A percentile compares a stretch with the other conserved stretches of the same genome.
These are phyloP conservation scores for Dichomitus squalens DNA, from an alignment of 1,284 basidiomycete genomes.

Conservation along the genomic window DNA sequence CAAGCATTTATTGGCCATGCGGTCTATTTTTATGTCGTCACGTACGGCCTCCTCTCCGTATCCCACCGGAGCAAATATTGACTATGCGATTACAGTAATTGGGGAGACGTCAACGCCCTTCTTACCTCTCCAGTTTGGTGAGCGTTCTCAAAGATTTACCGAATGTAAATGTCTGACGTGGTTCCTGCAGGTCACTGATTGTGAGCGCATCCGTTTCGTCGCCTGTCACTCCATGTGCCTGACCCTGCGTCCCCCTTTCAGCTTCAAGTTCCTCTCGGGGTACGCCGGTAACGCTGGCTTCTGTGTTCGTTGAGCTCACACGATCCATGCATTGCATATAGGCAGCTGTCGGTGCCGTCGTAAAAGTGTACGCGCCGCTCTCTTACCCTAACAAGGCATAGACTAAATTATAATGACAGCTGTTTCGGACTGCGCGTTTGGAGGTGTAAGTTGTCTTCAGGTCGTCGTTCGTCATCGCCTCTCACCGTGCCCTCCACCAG, in stretches of 20 bases:
- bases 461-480: background rate
- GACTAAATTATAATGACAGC: slow-evolving; percentile 34
- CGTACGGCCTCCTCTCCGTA: slow-evolving; percentile 13
- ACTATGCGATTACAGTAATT: slow-evolving; percentile 43
- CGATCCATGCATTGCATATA: slow-evolving; percentile 30
- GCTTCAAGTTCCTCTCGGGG: slow-evolving; percentile 61
- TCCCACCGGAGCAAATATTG: background rate
- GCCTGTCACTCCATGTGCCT: background rate
- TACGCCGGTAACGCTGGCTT: slow-evolving; percentile 36
- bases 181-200: slow-evolving; percentile 40
- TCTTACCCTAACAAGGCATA: background rate
- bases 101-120: slow-evolving; percentile 43
- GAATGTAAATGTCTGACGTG: slow-evolving; percentile 39
- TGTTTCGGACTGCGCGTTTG: slow-evolving; percentile 68
- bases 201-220: slow-evolving; percentile 8
- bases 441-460: slow-evolving; percentile 53
- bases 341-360: slow-evolving; percentile 58
- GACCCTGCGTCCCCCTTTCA: slow-evolving; percentile 27
- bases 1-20: slow-evolving; percentile 57
- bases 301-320: slow-evolving; percentile 4
- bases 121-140: slow-evolving; percentile 51
- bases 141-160: slow-evolving; percentile 10
- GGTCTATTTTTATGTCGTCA: slow-evolving; percentile 52
- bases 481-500: slow-evolving; percentile 36
- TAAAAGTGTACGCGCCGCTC: slow-evolving; percentile 53